Evolutionary conservation across 1,284 basidiomycete species (phyloP).

Genomic region (Sanghuangporus weigelae): DNA sequence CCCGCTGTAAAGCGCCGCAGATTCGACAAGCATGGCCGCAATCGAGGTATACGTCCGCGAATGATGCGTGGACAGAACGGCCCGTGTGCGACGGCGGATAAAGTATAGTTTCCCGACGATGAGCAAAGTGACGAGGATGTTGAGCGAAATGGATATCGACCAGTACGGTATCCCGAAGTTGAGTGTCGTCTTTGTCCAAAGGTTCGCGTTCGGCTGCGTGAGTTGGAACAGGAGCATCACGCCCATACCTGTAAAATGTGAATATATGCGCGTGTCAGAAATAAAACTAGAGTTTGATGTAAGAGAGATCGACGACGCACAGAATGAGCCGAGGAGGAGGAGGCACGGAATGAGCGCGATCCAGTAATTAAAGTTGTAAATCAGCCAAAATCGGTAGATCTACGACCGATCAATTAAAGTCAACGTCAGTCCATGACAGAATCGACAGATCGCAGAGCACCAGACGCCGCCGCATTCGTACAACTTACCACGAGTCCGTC

Average conservation of each 20-base stretch:
- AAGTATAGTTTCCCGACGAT: conserved; percentile 20
- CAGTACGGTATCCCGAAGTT: conserved; percentile 22
- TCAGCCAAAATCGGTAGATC: conserved; percentile 21
- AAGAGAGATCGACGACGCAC: conserved; percentile 8
- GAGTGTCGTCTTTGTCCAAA: conserved; percentile 20
- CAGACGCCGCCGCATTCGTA: background rate
- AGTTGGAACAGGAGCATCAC: conserved; percentile 17
- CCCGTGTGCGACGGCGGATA: conserved; percentile 13
- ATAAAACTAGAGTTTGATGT: background rate
- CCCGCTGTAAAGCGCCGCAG: conserved; percentile 22
- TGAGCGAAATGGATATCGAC: conserved; percentile 22
- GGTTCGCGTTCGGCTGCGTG: conserved; percentile 14
- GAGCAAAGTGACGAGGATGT: conserved; percentile 23
- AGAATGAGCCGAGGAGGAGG: conserved; percentile 17
- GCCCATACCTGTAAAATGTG: conserved; percentile 13
- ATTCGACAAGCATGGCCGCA: conserved; percentile 24
- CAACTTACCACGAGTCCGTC: conserved; percentile 21
- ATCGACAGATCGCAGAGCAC: background rate
- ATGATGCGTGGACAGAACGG: conserved; percentile 8
- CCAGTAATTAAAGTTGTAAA: conserved; percentile 20
- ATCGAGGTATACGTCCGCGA: conserved; percentile 23
- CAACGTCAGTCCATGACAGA: background rate
- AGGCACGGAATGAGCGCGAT: conserved; percentile 17
- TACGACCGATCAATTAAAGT: background rate
- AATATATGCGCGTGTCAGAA: background rate